Conservation (phyloP, 129 eudicot genomes). For the Flaveria sonorensis region DNA sequence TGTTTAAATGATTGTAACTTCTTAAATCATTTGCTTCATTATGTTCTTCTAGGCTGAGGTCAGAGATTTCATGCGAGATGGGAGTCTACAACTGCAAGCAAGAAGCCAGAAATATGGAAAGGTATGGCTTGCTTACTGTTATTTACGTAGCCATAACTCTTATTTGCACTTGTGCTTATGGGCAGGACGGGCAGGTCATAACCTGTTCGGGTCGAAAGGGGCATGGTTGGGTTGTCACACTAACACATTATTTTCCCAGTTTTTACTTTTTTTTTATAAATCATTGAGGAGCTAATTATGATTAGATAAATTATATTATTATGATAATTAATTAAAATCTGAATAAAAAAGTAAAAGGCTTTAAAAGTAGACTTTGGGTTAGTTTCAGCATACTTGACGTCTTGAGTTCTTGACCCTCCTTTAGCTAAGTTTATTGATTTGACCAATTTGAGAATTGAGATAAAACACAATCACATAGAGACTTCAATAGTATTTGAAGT, state of each 20-base stretch:
- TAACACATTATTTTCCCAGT: neutral
- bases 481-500: conserved; percentile 3
- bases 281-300: neutral
- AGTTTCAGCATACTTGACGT: neutral
- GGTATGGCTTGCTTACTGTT: conserved; percentile 43
- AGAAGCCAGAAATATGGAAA: conserved; percentile 98
- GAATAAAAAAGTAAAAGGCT: neutral
- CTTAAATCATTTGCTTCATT: conserved; percentile 4
- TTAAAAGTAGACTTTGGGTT: neutral
- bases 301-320: neutral
- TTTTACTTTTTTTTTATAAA: neutral
- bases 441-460: neutral
- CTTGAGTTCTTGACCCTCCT: neutral
- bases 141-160: neutral
- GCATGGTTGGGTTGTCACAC: neutral
- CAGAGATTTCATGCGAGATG: conserved; percentile 90
- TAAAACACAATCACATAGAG: neutral
- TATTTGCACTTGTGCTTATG: neutral
- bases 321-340: neutral
- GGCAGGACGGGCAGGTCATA: neutral
- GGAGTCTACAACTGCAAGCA: conserved; percentile 88
- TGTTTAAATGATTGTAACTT: neutral
- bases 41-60: conserved; percentile 75
- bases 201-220: neutral
- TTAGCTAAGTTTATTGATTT: neutral